These are phyloP conservation scores for Trypanosoma platydactyli DNA, from an alignment of 208 protist genomes.

Conservation along the genomic window DNA sequence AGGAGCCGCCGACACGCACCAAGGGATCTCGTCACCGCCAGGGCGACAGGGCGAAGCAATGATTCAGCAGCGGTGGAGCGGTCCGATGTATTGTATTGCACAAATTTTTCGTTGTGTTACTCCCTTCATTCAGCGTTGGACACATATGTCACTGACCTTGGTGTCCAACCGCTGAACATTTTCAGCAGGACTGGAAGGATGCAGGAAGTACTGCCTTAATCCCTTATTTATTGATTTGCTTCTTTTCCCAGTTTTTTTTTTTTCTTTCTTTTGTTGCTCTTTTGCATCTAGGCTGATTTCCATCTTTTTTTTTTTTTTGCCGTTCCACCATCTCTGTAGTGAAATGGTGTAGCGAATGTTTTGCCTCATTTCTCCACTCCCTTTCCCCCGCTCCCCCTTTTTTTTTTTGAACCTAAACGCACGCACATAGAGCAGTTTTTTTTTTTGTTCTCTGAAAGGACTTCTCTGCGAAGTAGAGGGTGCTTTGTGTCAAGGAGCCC, in stretches of 20 bases:
- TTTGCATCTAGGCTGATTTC: too few species aligned
- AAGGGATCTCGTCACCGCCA: not conserved
- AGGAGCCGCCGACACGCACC: not conserved
- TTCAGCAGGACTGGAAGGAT: too few species aligned
- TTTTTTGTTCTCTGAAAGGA: not conserved
- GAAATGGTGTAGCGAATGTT: not conserved
- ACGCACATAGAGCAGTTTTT: too few species aligned
- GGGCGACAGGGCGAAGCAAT: slow-evolving; percentile 6
- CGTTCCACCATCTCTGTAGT: not conserved
- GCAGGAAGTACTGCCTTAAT: too few species aligned
- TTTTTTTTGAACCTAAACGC: too few species aligned
- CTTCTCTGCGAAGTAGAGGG: not conserved
- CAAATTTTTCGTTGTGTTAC: slow-evolving; percentile 1
- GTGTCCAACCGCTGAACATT: too few species aligned
- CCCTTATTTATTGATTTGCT: slow-evolving; percentile 5
- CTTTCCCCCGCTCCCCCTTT: too few species aligned
- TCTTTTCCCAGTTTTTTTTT: slow-evolving; percentile 2
- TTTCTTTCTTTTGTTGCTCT: slow-evolving; percentile 5
- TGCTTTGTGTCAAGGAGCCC: too few species aligned
- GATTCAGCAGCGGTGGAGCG: not conserved
- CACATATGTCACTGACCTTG: too few species aligned
- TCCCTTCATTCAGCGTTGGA: too few species aligned
- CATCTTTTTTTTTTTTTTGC: slow-evolving; percentile 11
- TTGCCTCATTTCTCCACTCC: too few species aligned
- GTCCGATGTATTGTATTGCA: not conserved